Conservation (phyloP, 768 basidiomycete species). For the Serpula lacrymans region DNA sequence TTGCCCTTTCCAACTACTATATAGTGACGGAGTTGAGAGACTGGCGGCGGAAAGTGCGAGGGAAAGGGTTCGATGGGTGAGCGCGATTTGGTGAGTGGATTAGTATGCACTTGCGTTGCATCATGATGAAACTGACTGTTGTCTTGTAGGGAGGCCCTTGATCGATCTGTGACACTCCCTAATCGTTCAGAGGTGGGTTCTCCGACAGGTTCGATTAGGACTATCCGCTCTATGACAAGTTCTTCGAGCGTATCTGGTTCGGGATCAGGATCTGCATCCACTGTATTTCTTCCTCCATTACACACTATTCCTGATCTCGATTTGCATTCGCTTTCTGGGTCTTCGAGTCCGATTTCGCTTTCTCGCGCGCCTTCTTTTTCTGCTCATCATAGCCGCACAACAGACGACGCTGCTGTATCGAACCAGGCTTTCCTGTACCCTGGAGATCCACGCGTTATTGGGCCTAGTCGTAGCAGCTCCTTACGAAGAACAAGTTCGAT, state of each 20-base stretch:
- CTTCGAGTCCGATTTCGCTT: slow-evolving; percentile 35
- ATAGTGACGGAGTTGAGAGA: slow-evolving; percentile 85
- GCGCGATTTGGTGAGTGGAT: slow-evolving; percentile 71
- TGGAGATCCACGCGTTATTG: slow-evolving; percentile 71
- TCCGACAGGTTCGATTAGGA: slow-evolving; percentile 60
- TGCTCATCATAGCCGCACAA: slow-evolving; percentile 61
- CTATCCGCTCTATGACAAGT: slow-evolving; percentile 55
- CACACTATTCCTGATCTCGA: slow-evolving; percentile 70
- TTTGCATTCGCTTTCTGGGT: slow-evolving; percentile 43
- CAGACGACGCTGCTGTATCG: slow-evolving; percentile 71
- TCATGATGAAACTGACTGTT: slow-evolving; percentile 1
- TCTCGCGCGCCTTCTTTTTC: slow-evolving; percentile 46
- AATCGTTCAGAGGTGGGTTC: slow-evolving; percentile 41
- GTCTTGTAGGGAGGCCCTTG: slow-evolving; percentile 68
- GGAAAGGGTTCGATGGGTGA: slow-evolving; percentile 89
- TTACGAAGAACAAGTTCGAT: slow-evolving; percentile 67
- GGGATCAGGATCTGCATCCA: slow-evolving; percentile 59
- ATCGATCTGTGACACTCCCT: slow-evolving; percentile 55
- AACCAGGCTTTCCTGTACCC: slow-evolving; percentile 66
- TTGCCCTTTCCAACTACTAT: slow-evolving; percentile 89
- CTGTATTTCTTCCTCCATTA: slow-evolving; percentile 76
- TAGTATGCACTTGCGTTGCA: not conserved
- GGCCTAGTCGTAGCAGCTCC: slow-evolving; percentile 58
- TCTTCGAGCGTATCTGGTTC: slow-evolving; percentile 38
- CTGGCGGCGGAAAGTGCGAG: slow-evolving; percentile 85